These are phyloP conservation scores for Globisporangium paroecandrum DNA, from an alignment of 352 stramenopile species.

Conservation along the genomic window DNA sequence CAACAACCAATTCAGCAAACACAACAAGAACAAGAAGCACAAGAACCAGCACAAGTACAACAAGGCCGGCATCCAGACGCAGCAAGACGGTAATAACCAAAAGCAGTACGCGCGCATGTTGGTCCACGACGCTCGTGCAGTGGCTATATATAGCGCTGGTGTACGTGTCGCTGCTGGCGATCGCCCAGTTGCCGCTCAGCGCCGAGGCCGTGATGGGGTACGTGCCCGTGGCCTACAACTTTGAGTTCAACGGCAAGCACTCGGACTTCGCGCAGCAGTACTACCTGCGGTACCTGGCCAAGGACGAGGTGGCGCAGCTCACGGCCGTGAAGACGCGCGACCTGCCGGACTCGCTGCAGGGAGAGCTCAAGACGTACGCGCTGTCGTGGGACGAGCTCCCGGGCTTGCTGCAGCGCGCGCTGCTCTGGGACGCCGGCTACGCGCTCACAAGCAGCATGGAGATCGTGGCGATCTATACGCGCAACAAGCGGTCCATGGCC, in stretches of 20 bases:
- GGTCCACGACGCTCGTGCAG: not conserved
- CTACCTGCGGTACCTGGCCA: conserved; percentile 43
- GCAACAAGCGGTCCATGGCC: conserved; percentile 60
- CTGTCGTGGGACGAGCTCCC: conserved; percentile 48
- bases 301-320: conserved; percentile 31
- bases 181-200: conserved; percentile 22
- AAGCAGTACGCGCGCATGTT: not conserved
- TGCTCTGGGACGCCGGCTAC: conserved; percentile 72
- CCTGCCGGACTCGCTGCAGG: conserved; percentile 30
- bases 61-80: not conserved
- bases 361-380: conserved; percentile 29
- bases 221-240: conserved; percentile 43
- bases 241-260: conserved; percentile 49
- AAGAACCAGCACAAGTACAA: not conserved
- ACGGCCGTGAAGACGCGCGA: conserved; percentile 16
- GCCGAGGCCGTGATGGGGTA: conserved; percentile 22
- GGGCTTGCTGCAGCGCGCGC: conserved; percentile 54
- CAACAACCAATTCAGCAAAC: not conserved
- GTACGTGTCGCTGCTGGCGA: conserved; percentile 32
- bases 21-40: not conserved
- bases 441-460: conserved; percentile 31
- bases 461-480: conserved; percentile 54
- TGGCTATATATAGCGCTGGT: conserved; percentile 9
- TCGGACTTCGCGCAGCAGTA: conserved; percentile 73
- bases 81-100: not conserved